Evolutionary conservation across 805 yeast species (phyloP).

Genomic region (Kockiozyma suomiensis): DNA sequence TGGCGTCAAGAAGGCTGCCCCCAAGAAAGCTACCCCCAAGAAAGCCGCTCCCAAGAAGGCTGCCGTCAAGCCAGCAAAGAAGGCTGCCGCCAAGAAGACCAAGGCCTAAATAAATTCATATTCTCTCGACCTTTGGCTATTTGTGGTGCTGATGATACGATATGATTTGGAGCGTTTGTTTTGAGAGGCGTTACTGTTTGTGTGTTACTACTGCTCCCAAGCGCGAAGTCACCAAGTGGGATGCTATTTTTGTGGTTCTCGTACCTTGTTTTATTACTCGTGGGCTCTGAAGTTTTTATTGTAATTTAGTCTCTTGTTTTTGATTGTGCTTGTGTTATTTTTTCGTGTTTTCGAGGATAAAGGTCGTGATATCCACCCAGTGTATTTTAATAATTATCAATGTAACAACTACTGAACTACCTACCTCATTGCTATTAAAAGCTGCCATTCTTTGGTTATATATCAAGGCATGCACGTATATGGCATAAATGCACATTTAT

Average conservation of each 20-base stretch:
- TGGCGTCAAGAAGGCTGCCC: not conserved
- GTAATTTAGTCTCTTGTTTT: not conserved
- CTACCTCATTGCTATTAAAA: too few relatives aligned
- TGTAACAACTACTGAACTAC: too few relatives aligned
- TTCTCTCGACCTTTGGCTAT: not conserved
- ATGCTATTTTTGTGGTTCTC: not conserved
- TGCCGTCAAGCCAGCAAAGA: not conserved
- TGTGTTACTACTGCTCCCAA: not conserved
- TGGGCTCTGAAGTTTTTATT: conserved; percentile 5
- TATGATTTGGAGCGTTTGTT: conserved; percentile 15
- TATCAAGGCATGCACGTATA: not conserved
- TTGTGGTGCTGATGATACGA: not conserved
- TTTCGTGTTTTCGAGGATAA: not conserved
- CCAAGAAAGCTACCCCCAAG: not conserved
- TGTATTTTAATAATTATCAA: not conserved
- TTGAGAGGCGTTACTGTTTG: conserved; percentile 13
- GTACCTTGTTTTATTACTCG: conserved; percentile 1
- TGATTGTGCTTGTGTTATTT: not conserved
- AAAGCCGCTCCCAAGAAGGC: conserved; percentile 5
- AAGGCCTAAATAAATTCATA: conserved; percentile 1
- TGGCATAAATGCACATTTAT: not conserved
- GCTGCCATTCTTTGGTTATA: too few relatives aligned
- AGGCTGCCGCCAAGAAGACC: conserved; percentile 33
- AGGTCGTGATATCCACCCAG: not conserved
- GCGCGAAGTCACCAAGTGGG: too few relatives aligned